Conservation (phyloP, 257 asterid species). For the Marsdenia floribunda region DNA sequence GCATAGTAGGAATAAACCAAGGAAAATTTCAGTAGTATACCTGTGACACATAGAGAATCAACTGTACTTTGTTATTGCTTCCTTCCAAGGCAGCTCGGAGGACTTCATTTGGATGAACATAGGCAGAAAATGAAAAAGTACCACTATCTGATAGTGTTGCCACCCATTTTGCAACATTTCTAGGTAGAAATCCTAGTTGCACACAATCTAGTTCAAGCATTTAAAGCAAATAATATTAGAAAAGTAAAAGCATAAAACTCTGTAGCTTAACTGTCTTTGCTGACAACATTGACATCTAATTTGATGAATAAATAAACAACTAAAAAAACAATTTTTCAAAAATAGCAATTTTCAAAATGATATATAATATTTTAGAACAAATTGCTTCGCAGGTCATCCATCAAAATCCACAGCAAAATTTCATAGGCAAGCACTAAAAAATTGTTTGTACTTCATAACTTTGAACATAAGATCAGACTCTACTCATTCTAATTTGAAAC, state of each 20-base stretch:
- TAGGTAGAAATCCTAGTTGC: slow-evolving; percentile 84
- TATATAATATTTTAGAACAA: too few relatives aligned
- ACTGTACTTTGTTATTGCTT: slow-evolving; percentile 53
- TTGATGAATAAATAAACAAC: not conserved
- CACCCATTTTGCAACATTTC: slow-evolving; percentile 72
- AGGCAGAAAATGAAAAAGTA: slow-evolving; percentile 74
- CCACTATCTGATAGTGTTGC: slow-evolving; percentile 76
- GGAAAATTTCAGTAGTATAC: slow-evolving; percentile 29
- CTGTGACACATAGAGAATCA: slow-evolving; percentile 60
- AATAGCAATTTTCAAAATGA: too few relatives aligned
- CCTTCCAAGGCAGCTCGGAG: slow-evolving; percentile 83
- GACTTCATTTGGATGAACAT: slow-evolving; percentile 65
- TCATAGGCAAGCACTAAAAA: not conserved
- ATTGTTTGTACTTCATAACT: not conserved
- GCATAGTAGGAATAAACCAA: slow-evolving; percentile 9
- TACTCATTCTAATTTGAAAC: not conserved
- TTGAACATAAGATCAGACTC: slow-evolving; percentile 2
- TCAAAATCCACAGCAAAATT: not conserved
- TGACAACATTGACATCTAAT: not conserved
- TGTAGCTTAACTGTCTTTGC: not conserved
- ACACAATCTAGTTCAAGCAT: slow-evolving; percentile 40
- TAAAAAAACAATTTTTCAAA: not conserved
- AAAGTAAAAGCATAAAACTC: not conserved
- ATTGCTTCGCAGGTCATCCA: not conserved
- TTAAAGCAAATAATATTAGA: not conserved